Percentiles rank a stretch among this genome's conserved stretches.
Conservation (phyloP, 2,329 filamentous ascomycete genomes). For the Colletotrichum chrysophilum region DNA sequence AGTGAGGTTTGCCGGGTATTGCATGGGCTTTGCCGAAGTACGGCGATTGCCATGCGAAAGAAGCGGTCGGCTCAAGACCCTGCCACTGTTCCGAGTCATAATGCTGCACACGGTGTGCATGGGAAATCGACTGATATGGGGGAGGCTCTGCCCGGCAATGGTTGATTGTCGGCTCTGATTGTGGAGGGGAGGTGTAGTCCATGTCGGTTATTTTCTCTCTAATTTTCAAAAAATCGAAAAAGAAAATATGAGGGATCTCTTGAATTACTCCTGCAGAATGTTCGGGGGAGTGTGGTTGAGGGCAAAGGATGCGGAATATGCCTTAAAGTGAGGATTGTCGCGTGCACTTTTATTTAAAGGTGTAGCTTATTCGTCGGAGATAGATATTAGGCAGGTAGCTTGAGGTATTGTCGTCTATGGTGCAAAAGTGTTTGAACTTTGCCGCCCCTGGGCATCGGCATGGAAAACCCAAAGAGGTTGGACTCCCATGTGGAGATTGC, state of each 20-base stretch:
- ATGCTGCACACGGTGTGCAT: background rate
- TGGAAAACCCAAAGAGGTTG: background rate
- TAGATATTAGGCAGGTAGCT: background rate
- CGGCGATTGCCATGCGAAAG: background rate
- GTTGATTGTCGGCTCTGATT: accelerated
- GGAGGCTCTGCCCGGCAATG: background rate
- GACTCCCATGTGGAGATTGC: too few species aligned
- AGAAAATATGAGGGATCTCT: background rate
- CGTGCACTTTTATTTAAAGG: too few species aligned
- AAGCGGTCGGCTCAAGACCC: background rate
- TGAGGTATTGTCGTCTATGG: background rate
- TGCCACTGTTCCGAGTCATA: background rate
- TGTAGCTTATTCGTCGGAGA: background rate
- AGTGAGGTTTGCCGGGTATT: background rate
- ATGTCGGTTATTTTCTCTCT: background rate
- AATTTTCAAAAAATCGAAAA: background rate
- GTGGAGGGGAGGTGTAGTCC: accelerated
- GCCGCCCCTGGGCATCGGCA: background rate
- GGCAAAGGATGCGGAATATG: background rate
- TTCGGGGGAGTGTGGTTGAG: accelerated
- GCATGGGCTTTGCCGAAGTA: background rate
- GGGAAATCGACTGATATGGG: background rate
- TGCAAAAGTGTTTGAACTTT: background rate
- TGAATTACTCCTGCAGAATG: background rate
- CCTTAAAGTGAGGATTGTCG: background rate